Conservation (phyloP, 2,329 filamentous ascomycete species). For the Colletotrichum eleusines region DNA sequence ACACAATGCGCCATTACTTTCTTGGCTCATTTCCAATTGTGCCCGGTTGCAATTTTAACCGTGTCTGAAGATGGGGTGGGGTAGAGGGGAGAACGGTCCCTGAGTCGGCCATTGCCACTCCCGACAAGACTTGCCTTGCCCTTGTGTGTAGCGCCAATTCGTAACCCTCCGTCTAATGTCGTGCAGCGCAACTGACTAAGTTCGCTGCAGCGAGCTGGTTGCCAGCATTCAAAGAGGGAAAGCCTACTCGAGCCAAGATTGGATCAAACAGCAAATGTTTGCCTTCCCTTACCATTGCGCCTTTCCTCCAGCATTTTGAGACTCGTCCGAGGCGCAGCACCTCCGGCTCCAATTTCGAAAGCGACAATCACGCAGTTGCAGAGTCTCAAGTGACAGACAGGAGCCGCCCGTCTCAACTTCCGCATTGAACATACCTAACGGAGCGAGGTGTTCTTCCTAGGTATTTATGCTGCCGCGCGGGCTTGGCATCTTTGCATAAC, state of each 20-base stretch:
- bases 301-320: not conserved
- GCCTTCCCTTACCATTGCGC: conserved; percentile 13
- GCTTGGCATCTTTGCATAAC: conserved; percentile 15
- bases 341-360: conserved; percentile 8
- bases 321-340: conserved; percentile 28
- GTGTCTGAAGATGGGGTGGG: conserved; percentile 3
- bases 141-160: conserved; percentile 4
- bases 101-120: not conserved
- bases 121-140: conserved; percentile 11
- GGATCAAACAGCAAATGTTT: conserved; percentile 38
- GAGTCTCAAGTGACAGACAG: conserved; percentile 6
- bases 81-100: not conserved
- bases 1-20: conserved; percentile 7
- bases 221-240: conserved; percentile 9
- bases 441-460: too few species aligned
- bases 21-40: conserved; percentile 16
- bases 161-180: conserved; percentile 1
- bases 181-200: conserved; percentile 29
- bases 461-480: not conserved
- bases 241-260: conserved; percentile 37
- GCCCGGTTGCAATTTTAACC: conserved; percentile 7
- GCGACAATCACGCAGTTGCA: conserved; percentile 1
- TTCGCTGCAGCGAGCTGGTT: not conserved
- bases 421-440: too few species aligned
- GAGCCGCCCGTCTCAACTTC: conserved; percentile 17